phyloP scores from a whole-genome alignment of 257 asterid species.

The Petunia axillaris region DNA sequence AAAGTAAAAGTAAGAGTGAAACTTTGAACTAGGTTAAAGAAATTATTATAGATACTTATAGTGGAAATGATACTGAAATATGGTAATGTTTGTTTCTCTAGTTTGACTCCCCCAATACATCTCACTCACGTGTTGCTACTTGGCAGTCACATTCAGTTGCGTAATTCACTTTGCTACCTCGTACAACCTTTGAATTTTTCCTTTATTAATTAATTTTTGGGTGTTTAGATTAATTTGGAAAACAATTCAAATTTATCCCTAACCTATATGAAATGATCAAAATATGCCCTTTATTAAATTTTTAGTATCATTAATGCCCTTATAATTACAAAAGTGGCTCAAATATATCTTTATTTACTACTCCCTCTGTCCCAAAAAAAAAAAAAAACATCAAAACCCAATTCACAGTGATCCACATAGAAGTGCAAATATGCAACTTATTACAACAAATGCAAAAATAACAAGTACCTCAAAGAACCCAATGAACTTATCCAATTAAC shows the following conservation, averaged over 20 bases:
- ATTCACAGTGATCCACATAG: background rate
- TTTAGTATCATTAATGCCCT: no score
- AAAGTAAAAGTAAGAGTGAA: no score
- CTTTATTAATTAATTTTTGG: no score
- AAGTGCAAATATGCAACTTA: background rate
- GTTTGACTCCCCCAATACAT: background rate
- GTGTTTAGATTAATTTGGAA: background rate
- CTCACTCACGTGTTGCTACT: background rate
- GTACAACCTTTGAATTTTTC: background rate
- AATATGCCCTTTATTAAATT: no score
- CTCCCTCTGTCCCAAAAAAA: no score
- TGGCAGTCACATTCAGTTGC: background rate
- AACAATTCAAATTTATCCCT: background rate
- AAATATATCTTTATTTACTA: no score
- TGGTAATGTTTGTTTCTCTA: no score
- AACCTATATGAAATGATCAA: no score
- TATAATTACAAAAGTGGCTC: no score
- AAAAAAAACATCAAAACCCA: background rate
- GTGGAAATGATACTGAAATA: no score
- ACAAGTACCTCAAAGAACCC: conserved; percentile 45
- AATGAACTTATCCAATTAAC: conserved; percentile 31
- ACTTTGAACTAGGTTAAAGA: no score
- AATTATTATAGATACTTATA: no score
- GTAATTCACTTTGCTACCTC: background rate
- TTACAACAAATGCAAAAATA: background rate